phyloP scores from a whole-genome alignment of 768 basidiomycete genomes.

The Dentipellis sp. region DNA sequence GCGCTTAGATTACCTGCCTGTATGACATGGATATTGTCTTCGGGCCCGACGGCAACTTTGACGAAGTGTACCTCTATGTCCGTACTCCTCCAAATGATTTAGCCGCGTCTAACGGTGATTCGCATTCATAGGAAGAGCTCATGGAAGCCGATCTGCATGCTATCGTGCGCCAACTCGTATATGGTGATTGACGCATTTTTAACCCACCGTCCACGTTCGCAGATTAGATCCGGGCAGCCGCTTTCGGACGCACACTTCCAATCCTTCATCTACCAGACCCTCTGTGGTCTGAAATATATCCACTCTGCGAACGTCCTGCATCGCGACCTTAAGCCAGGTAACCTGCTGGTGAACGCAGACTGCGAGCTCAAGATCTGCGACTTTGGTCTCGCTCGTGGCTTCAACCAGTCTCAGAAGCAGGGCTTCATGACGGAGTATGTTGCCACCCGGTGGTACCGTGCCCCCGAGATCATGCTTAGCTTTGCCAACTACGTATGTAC shows the following conservation, averaged over 20 bases:
- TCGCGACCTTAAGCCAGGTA: constrained; percentile 92
- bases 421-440: constrained; percentile 99
- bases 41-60: constrained; percentile 84
- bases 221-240: constrained; percentile 84
- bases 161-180: constrained; percentile 49
- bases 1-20: constrained; percentile 79
- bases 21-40: constrained; percentile 99
- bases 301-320: constrained; percentile 97
- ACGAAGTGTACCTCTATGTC: constrained; percentile 92
- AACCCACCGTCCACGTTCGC: not conserved
- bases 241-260: constrained; percentile 89
- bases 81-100: constrained; percentile 20
- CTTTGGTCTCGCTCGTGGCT: constrained; percentile 93
- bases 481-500: constrained; percentile 83
- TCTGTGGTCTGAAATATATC: constrained; percentile 97
- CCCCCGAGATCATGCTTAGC: constrained; percentile 98
- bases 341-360: constrained; percentile 94
- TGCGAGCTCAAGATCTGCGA: constrained; percentile 99
- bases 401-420: constrained; percentile 79
- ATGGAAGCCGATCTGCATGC: constrained; percentile 99
- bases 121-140: constrained; percentile 72
- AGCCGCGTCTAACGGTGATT: not conserved
- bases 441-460: constrained; percentile 98
- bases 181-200: not conserved
- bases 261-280: constrained; percentile 96